Evolutionary conservation across 2,329 filamentous ascomycete genomes (phyloP), one percentile per base, ranked within the genome.

Genomic region (Colletotrichum sojae): DNA sequence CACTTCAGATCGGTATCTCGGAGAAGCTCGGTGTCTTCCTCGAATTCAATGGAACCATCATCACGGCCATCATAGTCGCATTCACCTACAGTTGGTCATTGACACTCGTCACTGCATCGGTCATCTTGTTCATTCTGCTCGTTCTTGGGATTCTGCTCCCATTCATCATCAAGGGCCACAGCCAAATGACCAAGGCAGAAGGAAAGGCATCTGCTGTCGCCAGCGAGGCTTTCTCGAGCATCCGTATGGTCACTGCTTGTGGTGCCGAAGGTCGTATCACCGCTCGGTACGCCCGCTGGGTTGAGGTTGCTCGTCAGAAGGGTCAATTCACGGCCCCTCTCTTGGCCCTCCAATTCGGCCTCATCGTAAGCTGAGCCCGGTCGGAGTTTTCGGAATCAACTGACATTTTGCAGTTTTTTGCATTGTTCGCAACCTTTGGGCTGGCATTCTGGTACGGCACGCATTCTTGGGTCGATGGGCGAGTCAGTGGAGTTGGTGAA

Each of bases 381-480:
- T 36, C 9, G 1, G 16, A 22, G 6, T 20, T 8, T 9, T 10
- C 12, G 20, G 36, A 22, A 53, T 67, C 18, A 48, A 31, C 73
- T 76, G 59, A 77, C 39, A 40, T 3, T 8, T 6, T 45, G 2
- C 45, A 84, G 79, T 89, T 89, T 77, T 89, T 90, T 59, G 83
- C 82, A 3, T 76, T 87, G 0, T 88, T 85, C 64, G 76, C 80
- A 3, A 81, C 85, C 0, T 90, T 90, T 70, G 86, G 84, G 1
- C 80, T 91, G 22, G 81, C 85, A 8, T 92, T 92, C 71, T 91
- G 88, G 88, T 91, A 86, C 71, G 90, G 89, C 4, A 84, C 85
- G 53, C 86, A 84, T 72, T 83, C 85, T 0, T 84, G 78, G 55
- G 70, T 82, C 2, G 81, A 87, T 13, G 83, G 83, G 1, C 79